Conservation (phyloP, 2,329 filamentous ascomycete genomes). For the Colletotrichum camelliae region DNA sequence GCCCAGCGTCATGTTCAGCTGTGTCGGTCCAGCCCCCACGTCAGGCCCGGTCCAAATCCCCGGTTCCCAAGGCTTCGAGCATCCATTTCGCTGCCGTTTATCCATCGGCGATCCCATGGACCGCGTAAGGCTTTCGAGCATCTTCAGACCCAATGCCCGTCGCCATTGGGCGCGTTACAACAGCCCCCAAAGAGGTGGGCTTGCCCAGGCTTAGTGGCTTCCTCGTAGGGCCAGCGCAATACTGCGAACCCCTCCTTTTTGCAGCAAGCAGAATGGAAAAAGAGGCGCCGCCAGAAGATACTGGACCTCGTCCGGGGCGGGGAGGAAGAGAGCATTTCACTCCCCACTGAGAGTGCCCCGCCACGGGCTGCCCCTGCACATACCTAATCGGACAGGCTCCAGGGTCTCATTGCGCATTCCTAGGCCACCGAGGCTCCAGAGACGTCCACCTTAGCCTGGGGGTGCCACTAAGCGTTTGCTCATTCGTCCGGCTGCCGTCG, state of each 20-base stretch:
- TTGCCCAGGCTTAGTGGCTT: neutral
- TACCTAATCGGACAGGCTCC: conserved; percentile 1
- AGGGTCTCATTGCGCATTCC: neutral
- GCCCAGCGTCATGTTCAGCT: conserved; percentile 5
- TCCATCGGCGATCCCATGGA: conserved; percentile 14
- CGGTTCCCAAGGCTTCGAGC: neutral
- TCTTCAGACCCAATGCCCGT: neutral
- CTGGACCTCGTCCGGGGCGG: neutral
- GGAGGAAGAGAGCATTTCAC: neutral
- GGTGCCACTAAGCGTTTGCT: neutral
- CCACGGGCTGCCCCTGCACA: neutral
- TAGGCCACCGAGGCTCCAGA: neutral
- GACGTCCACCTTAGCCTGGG: conserved; percentile 1
- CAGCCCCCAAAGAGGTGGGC: neutral
- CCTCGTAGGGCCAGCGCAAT: neutral
- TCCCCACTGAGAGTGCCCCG: neutral
- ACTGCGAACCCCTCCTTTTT: neutral
- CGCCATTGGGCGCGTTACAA: neutral
- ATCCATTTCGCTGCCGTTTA: conserved; percentile 1
- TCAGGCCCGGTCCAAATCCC: neutral
- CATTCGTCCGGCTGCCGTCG: neutral
- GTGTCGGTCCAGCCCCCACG: conserved; percentile 2
- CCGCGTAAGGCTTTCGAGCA: neutral
- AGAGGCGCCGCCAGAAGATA: neutral
- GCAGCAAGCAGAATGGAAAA: neutral